Evolutionary conservation across 768 basidiomycete genomes (phyloP).

Genomic region (Hydnomerulius pinastri): DNA sequence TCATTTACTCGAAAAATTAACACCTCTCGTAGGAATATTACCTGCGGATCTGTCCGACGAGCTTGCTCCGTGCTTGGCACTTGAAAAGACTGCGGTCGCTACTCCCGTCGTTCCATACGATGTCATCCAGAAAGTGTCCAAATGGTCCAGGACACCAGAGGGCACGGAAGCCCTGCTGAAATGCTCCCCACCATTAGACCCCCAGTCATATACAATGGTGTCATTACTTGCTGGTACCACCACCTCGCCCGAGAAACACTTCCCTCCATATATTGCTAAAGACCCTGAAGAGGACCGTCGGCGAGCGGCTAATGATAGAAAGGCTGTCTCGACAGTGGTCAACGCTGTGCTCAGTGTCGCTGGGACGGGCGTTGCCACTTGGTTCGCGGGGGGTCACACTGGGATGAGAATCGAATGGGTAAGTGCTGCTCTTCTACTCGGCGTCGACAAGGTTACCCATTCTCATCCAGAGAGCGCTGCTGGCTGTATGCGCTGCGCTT

Average conservation of each 20-base stretch:
- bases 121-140: slow-evolving; percentile 58
- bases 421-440: slow-evolving; percentile 29
- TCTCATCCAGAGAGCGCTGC: slow-evolving; percentile 52
- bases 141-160: slow-evolving; percentile 63
- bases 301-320: slow-evolving; percentile 53
- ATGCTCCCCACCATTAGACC: slow-evolving; percentile 46
- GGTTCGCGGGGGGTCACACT: slow-evolving; percentile 68
- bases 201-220: slow-evolving; percentile 65
- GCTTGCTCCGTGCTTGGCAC: slow-evolving; percentile 41
- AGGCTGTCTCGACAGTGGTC: slow-evolving; percentile 66
- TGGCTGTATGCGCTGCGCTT: slow-evolving; percentile 59
- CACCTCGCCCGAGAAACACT: slow-evolving; percentile 76
- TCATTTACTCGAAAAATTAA: slow-evolving; percentile 56
- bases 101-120: slow-evolving; percentile 60
- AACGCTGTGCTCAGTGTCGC: slow-evolving; percentile 73
- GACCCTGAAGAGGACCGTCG: slow-evolving; percentile 51
- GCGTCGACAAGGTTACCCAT: slow-evolving; percentile 6
- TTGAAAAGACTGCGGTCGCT: slow-evolving; percentile 2
- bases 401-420: slow-evolving; percentile 80
- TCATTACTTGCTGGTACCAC: slow-evolving; percentile 74
- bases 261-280: slow-evolving; percentile 50
- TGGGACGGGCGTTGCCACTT: slow-evolving; percentile 66
- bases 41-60: slow-evolving; percentile 46
- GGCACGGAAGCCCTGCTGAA: slow-evolving; percentile 44
- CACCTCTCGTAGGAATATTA: slow-evolving; percentile 44